Conservation (phyloP, 805 yeast species). For the Groenewaldozyma salmanticensis region DNA sequence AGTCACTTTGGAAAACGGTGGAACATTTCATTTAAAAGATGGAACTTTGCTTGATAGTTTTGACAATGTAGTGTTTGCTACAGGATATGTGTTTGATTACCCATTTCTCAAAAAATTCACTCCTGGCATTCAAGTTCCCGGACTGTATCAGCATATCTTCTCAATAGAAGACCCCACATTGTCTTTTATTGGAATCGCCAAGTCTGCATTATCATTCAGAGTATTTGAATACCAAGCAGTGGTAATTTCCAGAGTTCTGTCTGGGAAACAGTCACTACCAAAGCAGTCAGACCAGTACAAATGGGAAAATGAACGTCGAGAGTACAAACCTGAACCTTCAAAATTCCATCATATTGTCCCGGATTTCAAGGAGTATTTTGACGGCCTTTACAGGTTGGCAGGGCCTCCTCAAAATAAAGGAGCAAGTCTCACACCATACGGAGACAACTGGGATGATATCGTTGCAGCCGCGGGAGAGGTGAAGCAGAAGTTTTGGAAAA, state of each 20-base stretch:
- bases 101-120: slow-evolving; percentile 6
- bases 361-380: neutral
- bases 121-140: slow-evolving; percentile 4
- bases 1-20: slow-evolving; percentile 1
- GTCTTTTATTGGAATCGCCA: slow-evolving; percentile 5
- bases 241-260: slow-evolving; percentile 3
- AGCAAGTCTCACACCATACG: neutral
- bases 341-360: slow-evolving; percentile 2
- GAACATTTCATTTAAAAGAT: slow-evolving; percentile 6
- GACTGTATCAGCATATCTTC: slow-evolving; percentile 9
- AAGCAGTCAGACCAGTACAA: slow-evolving; percentile 1
- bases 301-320: slow-evolving; percentile 6
- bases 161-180: slow-evolving; percentile 4
- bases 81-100: slow-evolving; percentile 8
- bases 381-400: neutral
- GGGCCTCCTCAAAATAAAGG: neutral
- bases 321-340: neutral
- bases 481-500: neutral
- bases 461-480: neutral
- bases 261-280: slow-evolving; percentile 5
- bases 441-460: neutral
- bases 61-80: slow-evolving; percentile 7
- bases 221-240: slow-evolving; percentile 8
- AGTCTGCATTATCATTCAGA: slow-evolving; percentile 4
- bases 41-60: slow-evolving; percentile 1